Percentiles rank a stretch among this genome's conserved stretches.
These are phyloP conservation scores for Penicillium samsonianum DNA, from an alignment of 495 filamentous ascomycete genomes.

Conservation along the genomic window DNA sequence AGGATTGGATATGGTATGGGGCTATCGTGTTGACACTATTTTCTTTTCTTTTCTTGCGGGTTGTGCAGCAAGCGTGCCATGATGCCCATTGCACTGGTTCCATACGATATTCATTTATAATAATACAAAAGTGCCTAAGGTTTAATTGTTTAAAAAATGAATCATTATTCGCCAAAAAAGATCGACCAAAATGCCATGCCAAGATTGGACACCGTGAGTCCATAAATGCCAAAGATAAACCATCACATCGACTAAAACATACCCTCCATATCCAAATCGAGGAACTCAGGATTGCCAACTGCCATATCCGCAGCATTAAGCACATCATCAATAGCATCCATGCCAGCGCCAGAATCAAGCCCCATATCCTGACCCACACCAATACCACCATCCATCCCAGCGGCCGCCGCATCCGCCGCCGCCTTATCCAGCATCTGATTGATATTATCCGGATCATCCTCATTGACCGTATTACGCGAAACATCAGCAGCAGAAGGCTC, in stretches of 20 bases:
- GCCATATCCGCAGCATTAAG: conserved; percentile 51
- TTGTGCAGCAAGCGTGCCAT: neutral
- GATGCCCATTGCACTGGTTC: neutral
- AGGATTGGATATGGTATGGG: neutral
- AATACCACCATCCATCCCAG: conserved; percentile 13
- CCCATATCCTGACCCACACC: conserved; percentile 36
- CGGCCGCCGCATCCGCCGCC: conserved; percentile 34
- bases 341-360: conserved; percentile 26
- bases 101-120: neutral
- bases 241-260: conserved; percentile 36
- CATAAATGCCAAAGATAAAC: neutral
- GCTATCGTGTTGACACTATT: neutral
- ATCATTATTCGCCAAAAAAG: neutral
- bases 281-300: conserved; percentile 50
- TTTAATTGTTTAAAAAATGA: no score
- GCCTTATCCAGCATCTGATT: conserved; percentile 52
- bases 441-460: conserved; percentile 42
- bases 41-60: neutral
- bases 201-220: neutral
- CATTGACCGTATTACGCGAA: conserved; percentile 21
- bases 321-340: conserved; percentile 51
- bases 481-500: conserved; percentile 25
- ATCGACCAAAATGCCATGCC: conserved; percentile 1
- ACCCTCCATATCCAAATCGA: conserved; percentile 53
- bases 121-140: neutral